Percentiles rank a stretch among this genome's conserved stretches.
Evolutionary conservation across 2,329 filamentous ascomycete genomes (phyloP).

Genomic region (Dothiorella sarmentorum): DNA sequence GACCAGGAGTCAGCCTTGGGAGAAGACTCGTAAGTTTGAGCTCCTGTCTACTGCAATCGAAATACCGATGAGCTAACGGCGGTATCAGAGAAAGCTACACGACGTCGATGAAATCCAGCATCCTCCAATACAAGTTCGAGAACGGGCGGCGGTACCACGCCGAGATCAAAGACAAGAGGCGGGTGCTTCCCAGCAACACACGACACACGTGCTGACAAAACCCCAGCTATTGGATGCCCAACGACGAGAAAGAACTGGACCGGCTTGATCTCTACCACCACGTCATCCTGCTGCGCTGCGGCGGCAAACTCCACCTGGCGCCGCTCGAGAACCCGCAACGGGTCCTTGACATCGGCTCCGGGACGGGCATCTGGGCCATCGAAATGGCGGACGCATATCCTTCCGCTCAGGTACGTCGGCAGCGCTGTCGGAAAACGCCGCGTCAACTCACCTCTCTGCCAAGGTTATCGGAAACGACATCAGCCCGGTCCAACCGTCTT

Average conservation of each 20-base stretch:
- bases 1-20: no score
- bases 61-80: no score
- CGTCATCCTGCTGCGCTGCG: neutral
- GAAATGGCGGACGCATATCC: constrained; percentile 33
- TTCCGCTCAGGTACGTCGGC: no score
- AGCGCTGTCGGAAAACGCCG: no score
- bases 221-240: constrained; percentile 28
- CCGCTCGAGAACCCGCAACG: constrained; percentile 18
- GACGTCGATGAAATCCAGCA: constrained; percentile 22
- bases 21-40: no score
- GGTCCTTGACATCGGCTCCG: constrained; percentile 31
- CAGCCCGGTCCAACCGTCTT: constrained; percentile 23
- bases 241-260: constrained; percentile 13
- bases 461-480: constrained; percentile 34
- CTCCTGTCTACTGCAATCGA: no score
- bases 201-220: no score
- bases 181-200: no score
- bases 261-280: constrained; percentile 15
- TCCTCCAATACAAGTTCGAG: constrained; percentile 28
- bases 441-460: no score
- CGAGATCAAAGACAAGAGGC: no score
- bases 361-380: constrained; percentile 37
- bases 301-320: constrained; percentile 22
- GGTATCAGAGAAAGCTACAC: no score
- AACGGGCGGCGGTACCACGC: constrained; percentile 12